Evolutionary conservation across 345 rosid species (phyloP), one percentile per base, ranked within the genome.

Genomic region (Turritis glabra): DNA sequence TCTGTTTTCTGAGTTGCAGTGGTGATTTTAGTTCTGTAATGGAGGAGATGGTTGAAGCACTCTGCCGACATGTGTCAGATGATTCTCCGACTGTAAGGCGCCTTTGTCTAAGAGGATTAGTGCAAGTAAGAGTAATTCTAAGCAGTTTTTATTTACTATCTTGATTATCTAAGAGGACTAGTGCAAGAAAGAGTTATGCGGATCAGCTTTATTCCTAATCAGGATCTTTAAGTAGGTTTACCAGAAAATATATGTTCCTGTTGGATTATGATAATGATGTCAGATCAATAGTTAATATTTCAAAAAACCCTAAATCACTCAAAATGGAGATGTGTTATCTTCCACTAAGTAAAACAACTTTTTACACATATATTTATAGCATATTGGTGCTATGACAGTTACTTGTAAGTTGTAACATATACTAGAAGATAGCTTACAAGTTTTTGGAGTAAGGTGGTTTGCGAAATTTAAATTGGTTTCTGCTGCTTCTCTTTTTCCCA

Each of bases 11-110:
- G 74, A 77, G 46, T 22, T 82, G 83, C 88, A 91, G 98, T 81
- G 87, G 86, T 33, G 96, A 90, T 18, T 84, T 78, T 78, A 80
- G 67, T 79, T 84, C 98, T 56, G 79, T 88, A 5, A 82, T 94
- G 85, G 97, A 94, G 81, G 85, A 91, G 79, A 94, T 94, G 97
- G 98, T 91, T 62, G 97, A 91, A 81, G 88, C 88, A 51, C 81
- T 94, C 66, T 94, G 98, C 78, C 81, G 95, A 62, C 93, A 91
- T 84, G 96, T 88, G 14, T 94, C 98, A 61, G 98, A 94, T 80
- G 98, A 89, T 75, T 91, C 97, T 79, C 87, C 98, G 32, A 88
- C 90, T 30, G 97, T 94, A 77, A 86, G 97, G 76, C 81, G 97
- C 78, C 98, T 94, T 79, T 91, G 96, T 83, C 85, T 91, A 64